Base-by-base conservation (phyloP, 1,139 yeast genomes). In the Yamadazyma oceani region DNA sequence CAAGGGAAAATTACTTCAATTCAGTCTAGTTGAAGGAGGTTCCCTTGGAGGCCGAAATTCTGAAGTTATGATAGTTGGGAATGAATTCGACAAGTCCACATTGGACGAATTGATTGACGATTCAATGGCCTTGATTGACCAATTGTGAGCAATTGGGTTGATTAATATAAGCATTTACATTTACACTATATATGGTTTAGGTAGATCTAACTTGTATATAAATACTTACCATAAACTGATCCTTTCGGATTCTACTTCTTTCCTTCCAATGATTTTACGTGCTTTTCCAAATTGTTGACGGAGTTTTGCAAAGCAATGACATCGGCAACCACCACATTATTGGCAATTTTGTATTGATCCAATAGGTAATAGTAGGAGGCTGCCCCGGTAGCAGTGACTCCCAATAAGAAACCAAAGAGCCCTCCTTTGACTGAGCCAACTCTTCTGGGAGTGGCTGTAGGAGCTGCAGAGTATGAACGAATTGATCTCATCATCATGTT, bases 341-440 rank as follows among this genome's bases (percentile, higher is more conserved):
- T 85, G 50, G 92, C 78, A 42, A 74, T 66, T 55, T 83, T 80
- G 72, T 85, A 85, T 60, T 85, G 87, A 53, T 85, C 94, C 43
- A 86, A 65, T 49, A 86, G 69, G 61, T 85, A 87, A 60, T 79
- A 83, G 66, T 86, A 87, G 10, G 92, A 81, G 8, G 78, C 86
- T 39, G 75, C 77, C 2, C 95, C 92, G 17, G 95, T 83, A 45
- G 73, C 60, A 17, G 87, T 71, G 31, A 84, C 85, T 32, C 96
- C 96, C 27, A 82, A 69, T 43, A 87, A 71, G 60, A 87, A 87
- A 2, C 96, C 96, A 39, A 82, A 62, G 37, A 82, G 62, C 3
- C 85, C 85, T 11, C 87, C 89, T 57, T 82, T 78, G 51, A 83
- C 68, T 25, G 82, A 78, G 9, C 85, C 84, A 12, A 77, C 69